Evolutionary conservation across 2,329 filamentous ascomycete species (phyloP).

Genomic region (Fusarium caatingaense): DNA sequence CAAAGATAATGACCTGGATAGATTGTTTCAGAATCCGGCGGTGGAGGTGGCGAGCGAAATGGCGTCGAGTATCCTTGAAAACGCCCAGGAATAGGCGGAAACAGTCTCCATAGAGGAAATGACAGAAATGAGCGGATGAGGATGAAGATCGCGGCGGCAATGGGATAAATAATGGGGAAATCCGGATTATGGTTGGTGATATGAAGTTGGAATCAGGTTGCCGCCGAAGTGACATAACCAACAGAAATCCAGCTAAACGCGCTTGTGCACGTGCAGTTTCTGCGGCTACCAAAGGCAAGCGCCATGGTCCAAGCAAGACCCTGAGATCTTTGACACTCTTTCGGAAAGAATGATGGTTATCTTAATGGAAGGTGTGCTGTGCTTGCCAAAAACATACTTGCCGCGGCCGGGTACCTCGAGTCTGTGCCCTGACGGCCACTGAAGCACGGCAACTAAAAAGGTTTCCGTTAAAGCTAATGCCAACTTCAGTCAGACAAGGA

Average conservation of each 20-base stretch:
- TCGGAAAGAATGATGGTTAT: constrained; percentile 7
- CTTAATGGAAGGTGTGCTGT: constrained; percentile 6
- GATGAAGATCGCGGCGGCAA: background rate
- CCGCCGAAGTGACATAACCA: constrained; percentile 7
- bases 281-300: constrained; percentile 29
- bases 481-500: constrained; percentile 2
- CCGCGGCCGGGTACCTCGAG: constrained; percentile 35
- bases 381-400: constrained; percentile 39
- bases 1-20: background rate
- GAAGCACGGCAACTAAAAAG: constrained; percentile 18
- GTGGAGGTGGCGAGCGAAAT: background rate
- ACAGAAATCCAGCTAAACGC: constrained; percentile 19
- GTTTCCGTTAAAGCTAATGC: constrained; percentile 12
- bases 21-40: background rate
- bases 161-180: background rate
- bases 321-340: constrained; percentile 13
- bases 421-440: background rate
- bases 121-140: background rate
- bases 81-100: background rate
- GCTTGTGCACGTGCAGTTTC: constrained; percentile 28
- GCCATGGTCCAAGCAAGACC: constrained; percentile 11
- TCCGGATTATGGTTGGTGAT: constrained; percentile 1
- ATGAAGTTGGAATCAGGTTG: constrained; percentile 26
- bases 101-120: background rate
- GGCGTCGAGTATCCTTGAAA: background rate